Evolutionary conservation across 768 basidiomycete species (phyloP), one percentile per base, ranked within the genome.

Genomic region (Boletellus emodensis): DNA sequence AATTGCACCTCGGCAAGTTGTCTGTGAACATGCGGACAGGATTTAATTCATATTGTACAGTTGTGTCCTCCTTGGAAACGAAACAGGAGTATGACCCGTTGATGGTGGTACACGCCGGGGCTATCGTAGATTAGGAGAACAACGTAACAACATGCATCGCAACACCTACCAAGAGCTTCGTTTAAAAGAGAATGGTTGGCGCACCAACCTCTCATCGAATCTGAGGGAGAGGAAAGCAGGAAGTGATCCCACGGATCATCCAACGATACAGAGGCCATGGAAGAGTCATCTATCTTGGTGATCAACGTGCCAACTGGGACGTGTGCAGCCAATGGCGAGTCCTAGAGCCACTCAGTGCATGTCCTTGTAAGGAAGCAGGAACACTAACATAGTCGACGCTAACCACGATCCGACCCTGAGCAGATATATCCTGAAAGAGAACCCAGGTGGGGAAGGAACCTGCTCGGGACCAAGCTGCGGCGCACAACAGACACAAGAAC

Each of bases 201-300:
- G 68, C 88, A 90, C 88, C 88, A 90, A 14, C 88, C 88, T 4
- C 68, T 59, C 24, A 46, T 48, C 28, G 44, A 43, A 45, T 32
- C 43, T 17, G 48, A 14, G 2, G 57, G 48, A 28, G 45, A 51
- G 6, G 49, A 46, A 40, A 66, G 59, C 33, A 87, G 69, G 59
- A 78, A 77, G 9, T 62, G 39, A 17, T 65, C 63, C 88, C 85
- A 85, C 0, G 62, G 50, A 57, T 78, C 69, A 20, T 65, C 52
- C 8, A 20, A 52, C 20, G 44, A 37, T 15, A 34, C 40, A 14
- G 60, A 53, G 43, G 56, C 72, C 33, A 91, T 69, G 0, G 68
- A 42, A 1, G 68, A 65, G 63, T 93, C 91, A 53, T 92, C 87
- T 18, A 93, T 58, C 40, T 73, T 68, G 4, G 80, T 82, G 43